Evolutionary conservation across 1,284 basidiomycete genomes (phyloP).

Genomic region (Cryptococcus sp.): DNA sequence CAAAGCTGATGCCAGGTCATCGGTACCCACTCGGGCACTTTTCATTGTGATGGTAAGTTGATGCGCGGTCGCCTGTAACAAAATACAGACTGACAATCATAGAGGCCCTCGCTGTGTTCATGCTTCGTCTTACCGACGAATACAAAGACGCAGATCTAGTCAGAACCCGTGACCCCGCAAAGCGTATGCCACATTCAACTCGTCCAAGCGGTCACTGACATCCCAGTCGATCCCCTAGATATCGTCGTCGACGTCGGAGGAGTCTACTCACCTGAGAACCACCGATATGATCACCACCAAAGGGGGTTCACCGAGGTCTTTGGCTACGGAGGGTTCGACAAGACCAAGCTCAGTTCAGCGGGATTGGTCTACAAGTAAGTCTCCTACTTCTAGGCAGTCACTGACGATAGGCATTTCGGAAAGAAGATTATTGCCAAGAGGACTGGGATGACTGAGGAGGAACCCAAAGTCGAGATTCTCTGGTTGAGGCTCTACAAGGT

Average conservation of each 20-base stretch:
- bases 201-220: neutral
- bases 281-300: constrained; percentile 95
- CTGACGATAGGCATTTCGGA: constrained; percentile 74
- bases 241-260: constrained; percentile 99
- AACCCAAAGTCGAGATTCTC: constrained; percentile 65
- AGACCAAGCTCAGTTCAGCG: constrained; percentile 86
- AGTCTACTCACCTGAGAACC: constrained; percentile 72
- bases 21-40: constrained; percentile 91
- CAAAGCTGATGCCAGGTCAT: constrained; percentile 50
- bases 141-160: constrained; percentile 74
- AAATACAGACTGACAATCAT: neutral
- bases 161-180: constrained; percentile 72
- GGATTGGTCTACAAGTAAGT: constrained; percentile 89
- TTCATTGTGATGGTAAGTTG: constrained; percentile 84
- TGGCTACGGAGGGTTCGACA: constrained; percentile 59
- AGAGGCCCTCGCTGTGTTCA: constrained; percentile 54
- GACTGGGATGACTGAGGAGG: constrained; percentile 55
- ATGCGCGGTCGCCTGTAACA: too few relatives aligned
- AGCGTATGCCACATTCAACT: constrained; percentile 46
- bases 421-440: constrained; percentile 74
- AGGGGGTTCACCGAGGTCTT: constrained; percentile 88
- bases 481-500: constrained; percentile 87
- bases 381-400: neutral
- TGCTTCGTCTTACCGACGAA: constrained; percentile 71
- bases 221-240: constrained; percentile 67